These are phyloP conservation scores for Vanrija sp. DNA, from an alignment of 1,284 basidiomycete genomes.

Conservation along the genomic window DNA sequence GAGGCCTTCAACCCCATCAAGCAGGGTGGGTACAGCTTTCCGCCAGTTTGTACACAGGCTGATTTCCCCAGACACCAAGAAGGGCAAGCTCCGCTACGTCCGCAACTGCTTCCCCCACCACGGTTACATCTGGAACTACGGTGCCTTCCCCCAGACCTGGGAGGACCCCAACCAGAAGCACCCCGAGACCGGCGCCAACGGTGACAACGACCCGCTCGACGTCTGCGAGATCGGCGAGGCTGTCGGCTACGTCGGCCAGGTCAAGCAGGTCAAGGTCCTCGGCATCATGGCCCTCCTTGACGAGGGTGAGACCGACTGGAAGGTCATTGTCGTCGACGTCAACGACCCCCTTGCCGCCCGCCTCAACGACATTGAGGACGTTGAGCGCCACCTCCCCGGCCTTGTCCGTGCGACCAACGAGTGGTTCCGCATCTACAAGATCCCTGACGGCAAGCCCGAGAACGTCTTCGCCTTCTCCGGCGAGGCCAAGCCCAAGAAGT, in stretches of 20 bases:
- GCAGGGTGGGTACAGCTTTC: conserved; percentile 63
- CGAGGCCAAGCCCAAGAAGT: conserved; percentile 90
- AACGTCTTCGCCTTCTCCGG: conserved; percentile 99
- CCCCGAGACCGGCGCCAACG: conserved; percentile 97
- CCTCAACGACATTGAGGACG: conserved; percentile 99
- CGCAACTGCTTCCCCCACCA: conserved; percentile 99
- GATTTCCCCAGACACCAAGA: conserved; percentile 49
- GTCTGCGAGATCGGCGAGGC: conserved; percentile 99
- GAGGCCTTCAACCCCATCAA: conserved; percentile 99
- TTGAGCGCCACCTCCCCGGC: conserved; percentile 96
- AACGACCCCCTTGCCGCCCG: conserved; percentile 93
- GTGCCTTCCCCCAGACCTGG: conserved; percentile 98
- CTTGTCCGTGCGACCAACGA: conserved; percentile 95
- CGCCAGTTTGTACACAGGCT: too few relatives aligned
- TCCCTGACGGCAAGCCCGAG: conserved; percentile 96
- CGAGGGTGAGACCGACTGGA: conserved; percentile 99
- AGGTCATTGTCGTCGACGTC: conserved; percentile 95
- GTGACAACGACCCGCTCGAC: conserved; percentile 99
- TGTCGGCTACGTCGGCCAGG: conserved; percentile 93
- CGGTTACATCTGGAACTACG: conserved; percentile 87
- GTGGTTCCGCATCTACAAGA: conserved; percentile 98
- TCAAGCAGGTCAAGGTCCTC: conserved; percentile 99
- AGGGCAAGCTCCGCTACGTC: conserved; percentile 90
- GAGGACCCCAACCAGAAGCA: conserved; percentile 87
- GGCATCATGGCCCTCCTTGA: conserved; percentile 99